phyloP scores from a whole-genome alignment of 2,329 filamentous ascomycete genomes.

The Botryotinia convoluta region DNA sequence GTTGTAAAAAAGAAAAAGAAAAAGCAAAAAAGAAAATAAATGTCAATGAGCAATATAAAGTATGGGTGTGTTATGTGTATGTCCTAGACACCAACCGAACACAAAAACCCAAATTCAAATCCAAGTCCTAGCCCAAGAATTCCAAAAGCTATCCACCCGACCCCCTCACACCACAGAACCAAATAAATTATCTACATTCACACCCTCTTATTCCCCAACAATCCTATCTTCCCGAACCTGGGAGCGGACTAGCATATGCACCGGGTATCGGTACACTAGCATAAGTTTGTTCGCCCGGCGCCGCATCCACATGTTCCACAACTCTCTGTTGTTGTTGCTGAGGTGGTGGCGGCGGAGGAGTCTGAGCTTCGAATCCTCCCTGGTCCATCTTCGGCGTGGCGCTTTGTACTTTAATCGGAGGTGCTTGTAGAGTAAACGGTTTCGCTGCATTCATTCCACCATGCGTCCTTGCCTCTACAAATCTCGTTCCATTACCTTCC shows the following conservation, averaged over 20 bases:
- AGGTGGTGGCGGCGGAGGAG: conserved; percentile 20
- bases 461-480: conserved; percentile 54
- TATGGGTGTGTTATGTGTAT: not conserved
- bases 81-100: not conserved
- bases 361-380: conserved; percentile 56
- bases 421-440: conserved; percentile 83
- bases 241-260: conserved; percentile 64
- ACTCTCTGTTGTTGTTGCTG: conserved; percentile 36
- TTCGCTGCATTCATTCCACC: conserved; percentile 50
- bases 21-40: not conserved
- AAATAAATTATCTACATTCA: conserved; percentile 7
- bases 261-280: conserved; percentile 85
- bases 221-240: conserved; percentile 33
- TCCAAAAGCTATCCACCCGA: not conserved
- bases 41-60: not conserved
- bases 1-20: not conserved
- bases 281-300: conserved; percentile 80
- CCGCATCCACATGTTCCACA: conserved; percentile 65
- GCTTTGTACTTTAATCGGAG: conserved; percentile 73
- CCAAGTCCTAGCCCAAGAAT: not conserved
- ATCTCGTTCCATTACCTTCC: conserved; percentile 47
- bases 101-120: not conserved
- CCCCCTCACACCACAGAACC: not conserved
- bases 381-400: conserved; percentile 67
- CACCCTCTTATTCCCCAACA: not conserved